These are phyloP conservation scores for Xenoacremonium recifei DNA, from an alignment of 2,329 filamentous ascomycete species.

Conservation along the genomic window DNA sequence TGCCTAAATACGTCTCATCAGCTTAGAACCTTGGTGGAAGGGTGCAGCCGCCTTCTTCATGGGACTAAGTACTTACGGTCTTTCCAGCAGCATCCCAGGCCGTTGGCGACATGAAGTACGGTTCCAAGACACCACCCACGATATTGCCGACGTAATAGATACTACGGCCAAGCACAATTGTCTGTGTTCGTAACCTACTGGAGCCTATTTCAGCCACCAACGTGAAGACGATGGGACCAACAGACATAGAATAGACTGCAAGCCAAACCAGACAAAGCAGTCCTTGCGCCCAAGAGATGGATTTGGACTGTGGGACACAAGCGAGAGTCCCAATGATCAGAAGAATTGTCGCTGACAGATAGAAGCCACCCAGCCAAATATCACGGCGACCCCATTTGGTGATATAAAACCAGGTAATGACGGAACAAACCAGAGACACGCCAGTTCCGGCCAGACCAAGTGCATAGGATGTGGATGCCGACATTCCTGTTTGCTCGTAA, in stretches of 20 bases:
- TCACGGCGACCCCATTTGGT: neutral
- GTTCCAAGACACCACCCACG: constrained; percentile 26
- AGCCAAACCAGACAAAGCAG: neutral
- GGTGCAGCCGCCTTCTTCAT: neutral
- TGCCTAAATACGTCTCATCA: constrained; percentile 5
- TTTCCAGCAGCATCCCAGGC: constrained; percentile 29
- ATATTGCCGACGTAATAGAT: constrained; percentile 22
- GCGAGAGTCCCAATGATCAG: neutral
- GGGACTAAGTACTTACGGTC: constrained; percentile 8
- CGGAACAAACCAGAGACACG: neutral
- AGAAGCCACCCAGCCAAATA: neutral
- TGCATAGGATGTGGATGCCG: neutral
- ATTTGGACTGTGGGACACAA: too few relatives aligned
- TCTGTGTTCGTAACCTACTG: constrained; percentile 38
- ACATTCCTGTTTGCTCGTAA: neutral
- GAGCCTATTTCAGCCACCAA: constrained; percentile 39
- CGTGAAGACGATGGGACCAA: constrained; percentile 41
- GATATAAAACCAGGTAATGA: neutral
- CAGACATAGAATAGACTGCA: constrained; percentile 11
- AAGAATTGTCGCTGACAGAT: neutral
- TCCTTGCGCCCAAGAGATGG: neutral
- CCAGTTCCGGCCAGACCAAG: neutral
- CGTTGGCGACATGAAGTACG: constrained; percentile 28
- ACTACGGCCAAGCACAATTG: constrained; percentile 36
- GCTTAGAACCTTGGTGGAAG: too few relatives aligned